phyloP scores from a whole-genome alignment of 2,329 filamentous ascomycete species.

The Colletotrichum phormii region DNA sequence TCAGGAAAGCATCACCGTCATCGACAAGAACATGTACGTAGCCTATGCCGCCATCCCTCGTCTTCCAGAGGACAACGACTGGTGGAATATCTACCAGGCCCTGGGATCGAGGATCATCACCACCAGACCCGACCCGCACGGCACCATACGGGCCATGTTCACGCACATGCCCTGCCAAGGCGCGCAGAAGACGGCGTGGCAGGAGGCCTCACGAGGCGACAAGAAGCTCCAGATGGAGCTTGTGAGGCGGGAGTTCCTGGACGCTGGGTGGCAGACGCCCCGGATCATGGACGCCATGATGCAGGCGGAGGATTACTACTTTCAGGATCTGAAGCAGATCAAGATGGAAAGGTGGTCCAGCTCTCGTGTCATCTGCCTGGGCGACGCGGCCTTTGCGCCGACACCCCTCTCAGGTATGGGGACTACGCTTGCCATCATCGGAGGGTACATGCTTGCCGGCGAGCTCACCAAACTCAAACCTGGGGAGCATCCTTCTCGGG shows the following conservation, averaged over 20 bases:
- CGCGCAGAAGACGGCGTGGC: background rate
- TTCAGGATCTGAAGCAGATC: constrained; percentile 54
- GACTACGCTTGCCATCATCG: constrained; percentile 55
- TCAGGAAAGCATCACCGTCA: constrained; percentile 36
- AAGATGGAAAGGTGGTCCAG: constrained; percentile 46
- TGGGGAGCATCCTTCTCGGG: constrained; percentile 5
- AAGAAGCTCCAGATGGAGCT: constrained; percentile 48
- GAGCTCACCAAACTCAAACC: constrained; percentile 48
- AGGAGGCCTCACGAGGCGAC: constrained; percentile 1
- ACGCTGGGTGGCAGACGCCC: constrained; percentile 54
- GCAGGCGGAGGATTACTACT: constrained; percentile 55
- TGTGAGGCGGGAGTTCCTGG: constrained; percentile 46
- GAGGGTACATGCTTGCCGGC: constrained; percentile 63
- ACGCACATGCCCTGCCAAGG: constrained; percentile 5
- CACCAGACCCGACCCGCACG: constrained; percentile 24
- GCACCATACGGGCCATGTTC: constrained; percentile 29
- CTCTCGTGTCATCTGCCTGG: constrained; percentile 57
- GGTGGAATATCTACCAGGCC: constrained; percentile 26
- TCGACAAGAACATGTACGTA: constrained; percentile 41
- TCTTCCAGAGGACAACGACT: constrained; percentile 33
- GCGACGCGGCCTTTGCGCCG: constrained; percentile 60
- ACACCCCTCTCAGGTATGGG: constrained; percentile 59
- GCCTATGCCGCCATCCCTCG: constrained; percentile 49
- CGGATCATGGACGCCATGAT: constrained; percentile 45
- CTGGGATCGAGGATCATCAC: constrained; percentile 18